phyloP scores from a whole-genome alignment of 106 monocot genomes.

The Agapanthus africanus region DNA sequence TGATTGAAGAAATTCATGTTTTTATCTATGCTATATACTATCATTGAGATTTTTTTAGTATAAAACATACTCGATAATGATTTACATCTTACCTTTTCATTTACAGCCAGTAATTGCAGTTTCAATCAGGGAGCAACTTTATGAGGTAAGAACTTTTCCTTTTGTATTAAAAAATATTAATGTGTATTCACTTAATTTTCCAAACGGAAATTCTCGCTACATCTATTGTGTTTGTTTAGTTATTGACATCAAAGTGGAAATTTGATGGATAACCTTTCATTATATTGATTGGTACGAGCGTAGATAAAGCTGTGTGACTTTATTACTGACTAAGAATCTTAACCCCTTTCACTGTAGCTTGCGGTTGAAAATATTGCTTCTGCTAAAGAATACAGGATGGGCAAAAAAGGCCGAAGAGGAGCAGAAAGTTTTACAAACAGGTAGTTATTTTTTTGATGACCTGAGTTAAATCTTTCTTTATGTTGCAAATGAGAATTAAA shows the following conservation, averaged over 20 bases:
- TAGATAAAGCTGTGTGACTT: too few species aligned
- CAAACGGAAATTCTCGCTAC: too few species aligned
- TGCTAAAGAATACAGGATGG: constrained; percentile 57
- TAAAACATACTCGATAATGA: neutral
- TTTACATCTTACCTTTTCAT: neutral
- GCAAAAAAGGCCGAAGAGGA: constrained; percentile 61
- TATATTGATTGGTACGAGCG: too few species aligned
- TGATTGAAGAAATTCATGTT: too few species aligned
- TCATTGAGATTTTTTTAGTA: too few species aligned
- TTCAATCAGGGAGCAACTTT: constrained; percentile 79
- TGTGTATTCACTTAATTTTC: too few species aligned
- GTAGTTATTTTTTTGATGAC: constrained; percentile 12
- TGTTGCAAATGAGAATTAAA: constrained; percentile 2
- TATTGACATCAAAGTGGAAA: too few species aligned
- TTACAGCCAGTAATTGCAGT: constrained; percentile 86
- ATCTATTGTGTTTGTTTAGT: too few species aligned
- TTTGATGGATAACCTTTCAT: too few species aligned
- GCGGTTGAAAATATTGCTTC: constrained; percentile 70
- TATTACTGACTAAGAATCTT: too few species aligned
- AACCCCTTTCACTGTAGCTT: constrained; percentile 21
- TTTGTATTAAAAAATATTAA: too few species aligned
- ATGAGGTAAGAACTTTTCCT: constrained; percentile 49
- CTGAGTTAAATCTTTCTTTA: constrained; percentile 2
- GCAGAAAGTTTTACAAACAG: constrained; percentile 49
- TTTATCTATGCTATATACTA: too few species aligned